Conservation (phyloP, 2,329 filamentous ascomycete genomes). For the Cyclaneusma minus region DNA sequence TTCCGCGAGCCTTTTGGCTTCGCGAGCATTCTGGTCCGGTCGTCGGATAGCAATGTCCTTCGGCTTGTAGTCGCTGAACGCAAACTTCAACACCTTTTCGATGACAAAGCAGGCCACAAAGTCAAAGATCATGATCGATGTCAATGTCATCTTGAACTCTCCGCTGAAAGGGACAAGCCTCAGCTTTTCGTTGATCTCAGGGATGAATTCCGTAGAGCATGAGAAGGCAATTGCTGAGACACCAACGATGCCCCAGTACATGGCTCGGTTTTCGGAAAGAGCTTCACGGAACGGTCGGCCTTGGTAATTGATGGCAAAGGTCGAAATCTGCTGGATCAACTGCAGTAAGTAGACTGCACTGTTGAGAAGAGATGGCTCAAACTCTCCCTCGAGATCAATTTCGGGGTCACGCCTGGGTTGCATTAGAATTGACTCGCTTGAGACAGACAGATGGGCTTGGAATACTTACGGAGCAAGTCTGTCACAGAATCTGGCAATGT, state of each 20-base stretch:
- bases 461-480: conserved; percentile 62
- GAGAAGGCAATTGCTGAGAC: conserved; percentile 85
- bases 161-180: conserved; percentile 77
- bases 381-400: conserved; percentile 88
- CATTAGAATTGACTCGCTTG: conserved; percentile 11
- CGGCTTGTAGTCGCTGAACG: conserved; percentile 83
- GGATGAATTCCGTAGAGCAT: conserved; percentile 88
- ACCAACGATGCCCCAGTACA: conserved; percentile 92
- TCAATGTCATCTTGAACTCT: conserved; percentile 84
- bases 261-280: conserved; percentile 87
- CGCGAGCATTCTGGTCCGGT: conserved; percentile 70
- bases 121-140: conserved; percentile 70
- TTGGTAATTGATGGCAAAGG: conserved; percentile 98
- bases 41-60: conserved; percentile 84
- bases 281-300: conserved; percentile 94
- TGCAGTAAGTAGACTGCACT: conserved; percentile 93
- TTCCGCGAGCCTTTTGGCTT: conserved; percentile 50
- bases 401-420: conserved; percentile 33
- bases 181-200: conserved; percentile 87
- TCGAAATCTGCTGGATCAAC: conserved; percentile 96
- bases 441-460: neutral
- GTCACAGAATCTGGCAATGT: conserved; percentile 82
- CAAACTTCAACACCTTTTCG: conserved; percentile 68
- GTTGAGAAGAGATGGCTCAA: conserved; percentile 85
- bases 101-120: conserved; percentile 77